A percentile compares a stretch with the other conserved stretches of the same genome.
Conservation (phyloP, 1,284 basidiomycete genomes). For the Phylloboletellus chloephorus region DNA sequence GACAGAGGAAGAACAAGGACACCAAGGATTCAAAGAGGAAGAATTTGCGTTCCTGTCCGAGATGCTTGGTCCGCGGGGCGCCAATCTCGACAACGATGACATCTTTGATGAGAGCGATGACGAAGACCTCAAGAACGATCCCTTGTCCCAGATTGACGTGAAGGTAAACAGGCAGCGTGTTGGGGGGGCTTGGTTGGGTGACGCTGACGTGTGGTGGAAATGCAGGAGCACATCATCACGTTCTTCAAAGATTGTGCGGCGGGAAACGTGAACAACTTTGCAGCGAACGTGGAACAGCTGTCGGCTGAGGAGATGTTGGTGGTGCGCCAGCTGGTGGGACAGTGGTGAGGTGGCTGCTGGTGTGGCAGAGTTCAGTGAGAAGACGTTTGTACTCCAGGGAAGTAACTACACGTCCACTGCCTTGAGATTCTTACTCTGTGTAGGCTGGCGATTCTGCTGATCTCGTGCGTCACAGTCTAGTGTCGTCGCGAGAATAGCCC, state of each 20-base stretch:
- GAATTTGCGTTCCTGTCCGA: conserved; percentile 66
- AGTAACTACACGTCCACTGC: no score
- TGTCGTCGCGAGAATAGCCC: no score
- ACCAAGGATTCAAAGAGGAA: conserved; percentile 53
- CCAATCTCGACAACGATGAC: conserved; percentile 69
- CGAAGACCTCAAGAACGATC: conserved; percentile 84
- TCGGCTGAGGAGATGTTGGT: conserved; percentile 66
- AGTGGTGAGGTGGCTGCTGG: no score
- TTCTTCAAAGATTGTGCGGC: conserved; percentile 71
- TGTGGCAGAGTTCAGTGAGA: no score
- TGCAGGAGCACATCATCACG: conserved; percentile 57
- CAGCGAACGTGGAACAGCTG: conserved; percentile 58
- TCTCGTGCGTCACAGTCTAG: no score
- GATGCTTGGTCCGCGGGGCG: conserved; percentile 60
- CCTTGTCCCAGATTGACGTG: conserved; percentile 85
- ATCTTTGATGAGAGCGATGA: conserved; percentile 67
- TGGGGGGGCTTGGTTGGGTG: background rate
- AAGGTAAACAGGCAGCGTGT: conserved; percentile 46
- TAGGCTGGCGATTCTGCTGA: no score
- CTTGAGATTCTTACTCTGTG: no score
- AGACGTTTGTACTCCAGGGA: conserved; percentile 1
- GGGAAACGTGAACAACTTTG: conserved; percentile 62
- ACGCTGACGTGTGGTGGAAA: background rate
- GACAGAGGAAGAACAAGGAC: conserved; percentile 70
- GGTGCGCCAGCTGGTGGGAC: conserved; percentile 50